Conservation (phyloP, 495 filamentous ascomycete species). For the Apiosordaria backusii region DNA sequence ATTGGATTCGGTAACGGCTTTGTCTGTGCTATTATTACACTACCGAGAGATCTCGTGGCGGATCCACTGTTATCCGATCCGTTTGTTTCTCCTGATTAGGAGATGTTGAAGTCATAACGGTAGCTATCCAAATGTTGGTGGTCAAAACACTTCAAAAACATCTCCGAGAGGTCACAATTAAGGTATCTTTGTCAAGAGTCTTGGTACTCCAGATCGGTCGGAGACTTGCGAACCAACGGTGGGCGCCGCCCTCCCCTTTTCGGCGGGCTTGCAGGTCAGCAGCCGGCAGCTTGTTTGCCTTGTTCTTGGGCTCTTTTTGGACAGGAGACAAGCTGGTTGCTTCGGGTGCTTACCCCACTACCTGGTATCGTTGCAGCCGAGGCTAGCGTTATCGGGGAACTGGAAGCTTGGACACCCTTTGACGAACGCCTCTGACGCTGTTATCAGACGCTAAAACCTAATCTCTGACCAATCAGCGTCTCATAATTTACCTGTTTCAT, state of each 20-base stretch:
- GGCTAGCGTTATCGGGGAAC: slow-evolving; percentile 8
- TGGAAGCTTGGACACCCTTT: background rate
- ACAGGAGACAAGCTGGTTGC: background rate
- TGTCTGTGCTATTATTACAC: background rate
- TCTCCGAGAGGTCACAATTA: background rate
- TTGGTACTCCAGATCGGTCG: background rate
- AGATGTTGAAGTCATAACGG: background rate
- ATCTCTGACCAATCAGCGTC: slow-evolving; percentile 3
- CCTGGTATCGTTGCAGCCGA: background rate
- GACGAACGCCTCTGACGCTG: slow-evolving; percentile 10
- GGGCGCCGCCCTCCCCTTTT: background rate
- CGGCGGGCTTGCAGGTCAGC: background rate
- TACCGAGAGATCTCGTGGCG: no score
- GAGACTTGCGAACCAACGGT: slow-evolving; percentile 3
- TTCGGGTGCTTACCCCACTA: background rate
- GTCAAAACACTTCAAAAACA: background rate
- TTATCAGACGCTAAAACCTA: slow-evolving; percentile 12
- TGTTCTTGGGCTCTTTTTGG: background rate
- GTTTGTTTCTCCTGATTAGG: background rate
- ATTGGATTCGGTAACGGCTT: background rate
- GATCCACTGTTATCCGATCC: background rate
- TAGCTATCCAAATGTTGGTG: background rate
- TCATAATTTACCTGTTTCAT: background rate
- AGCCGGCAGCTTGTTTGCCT: background rate
- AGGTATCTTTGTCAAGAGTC: background rate